Conservation (phyloP, 768 basidiomycete genomes). For the Naematelia aurantialba region DNA sequence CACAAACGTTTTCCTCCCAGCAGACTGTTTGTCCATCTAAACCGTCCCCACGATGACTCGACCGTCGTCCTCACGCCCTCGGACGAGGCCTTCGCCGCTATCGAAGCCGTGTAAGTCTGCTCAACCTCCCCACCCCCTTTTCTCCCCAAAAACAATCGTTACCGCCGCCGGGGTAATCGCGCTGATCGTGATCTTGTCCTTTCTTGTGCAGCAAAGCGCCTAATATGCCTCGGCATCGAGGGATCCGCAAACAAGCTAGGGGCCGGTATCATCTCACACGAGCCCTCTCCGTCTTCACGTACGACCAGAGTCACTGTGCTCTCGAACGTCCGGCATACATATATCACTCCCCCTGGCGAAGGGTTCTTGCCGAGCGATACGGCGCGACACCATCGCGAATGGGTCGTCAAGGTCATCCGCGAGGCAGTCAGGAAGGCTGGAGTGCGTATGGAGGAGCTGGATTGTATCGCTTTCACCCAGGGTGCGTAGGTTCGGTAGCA, state of each 20-base stretch:
- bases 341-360: conserved; percentile 96
- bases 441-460: conserved; percentile 69
- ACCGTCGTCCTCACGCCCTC: conserved; percentile 11
- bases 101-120: conserved; percentile 27
- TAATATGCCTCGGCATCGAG: conserved; percentile 88
- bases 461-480: conserved; percentile 97
- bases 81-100: conserved; percentile 36
- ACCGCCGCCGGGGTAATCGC: too few relatives aligned
- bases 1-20: too few relatives aligned
- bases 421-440: conserved; percentile 68
- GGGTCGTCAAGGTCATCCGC: conserved; percentile 76
- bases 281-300: conserved; percentile 43
- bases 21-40: too few relatives aligned
- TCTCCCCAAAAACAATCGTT: too few relatives aligned
- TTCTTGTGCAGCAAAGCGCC: conserved; percentile 29
- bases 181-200: not conserved
- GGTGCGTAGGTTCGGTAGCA: conserved; percentile 62
- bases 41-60: conserved; percentile 29
- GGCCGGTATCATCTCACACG: conserved; percentile 83
- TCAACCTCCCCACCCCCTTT: too few relatives aligned
- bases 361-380: conserved; percentile 96
- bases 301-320: conserved; percentile 64
- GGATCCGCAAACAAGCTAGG: conserved; percentile 98
- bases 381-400: conserved; percentile 90
- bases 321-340: conserved; percentile 94